A percentile compares a stretch with the other conserved stretches of the same genome.
Evolutionary conservation across 371 early-diverging fungal species (phyloP).

Genomic region (Mucor irregularis): DNA sequence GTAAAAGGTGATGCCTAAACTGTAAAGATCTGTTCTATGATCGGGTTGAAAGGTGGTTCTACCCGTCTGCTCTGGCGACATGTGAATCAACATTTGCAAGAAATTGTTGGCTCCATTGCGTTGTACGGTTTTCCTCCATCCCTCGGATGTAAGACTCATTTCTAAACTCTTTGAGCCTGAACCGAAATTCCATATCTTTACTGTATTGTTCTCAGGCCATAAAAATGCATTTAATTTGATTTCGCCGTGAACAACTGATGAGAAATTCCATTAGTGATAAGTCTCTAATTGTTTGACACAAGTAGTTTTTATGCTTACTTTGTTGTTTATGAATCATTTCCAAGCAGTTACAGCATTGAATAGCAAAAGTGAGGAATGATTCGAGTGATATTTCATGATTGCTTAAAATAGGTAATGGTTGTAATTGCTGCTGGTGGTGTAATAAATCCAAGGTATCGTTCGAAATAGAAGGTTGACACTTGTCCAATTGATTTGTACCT

Average conservation of each 20-base stretch:
- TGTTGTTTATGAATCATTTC: constrained; percentile 47
- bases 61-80: constrained; percentile 64
- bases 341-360: constrained; percentile 49
- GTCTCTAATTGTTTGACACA: not conserved
- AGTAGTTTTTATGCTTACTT: constrained; percentile 22
- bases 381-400: constrained; percentile 15
- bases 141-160: constrained; percentile 43
- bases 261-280: not conserved
- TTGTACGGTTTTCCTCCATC: constrained; percentile 46
- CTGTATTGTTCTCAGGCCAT: constrained; percentile 30
- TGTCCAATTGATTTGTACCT: constrained; percentile 34
- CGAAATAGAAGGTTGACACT: constrained; percentile 26
- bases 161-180: constrained; percentile 44
- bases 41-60: constrained; percentile 62
- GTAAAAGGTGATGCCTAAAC: constrained; percentile 56
- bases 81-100: constrained; percentile 40
- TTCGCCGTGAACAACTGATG: constrained; percentile 51
- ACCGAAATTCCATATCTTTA: constrained; percentile 50
- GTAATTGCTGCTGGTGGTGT: not conserved
- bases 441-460: constrained; percentile 14
- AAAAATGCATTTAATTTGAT: constrained; percentile 44
- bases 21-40: constrained; percentile 63
- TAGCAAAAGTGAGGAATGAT: constrained; percentile 41
- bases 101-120: constrained; percentile 33
- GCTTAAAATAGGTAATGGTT: not conserved